These are phyloP conservation scores for Dothistroma septosporum DNA, from an alignment of 2,329 filamentous ascomycete genomes.

Conservation along the genomic window DNA sequence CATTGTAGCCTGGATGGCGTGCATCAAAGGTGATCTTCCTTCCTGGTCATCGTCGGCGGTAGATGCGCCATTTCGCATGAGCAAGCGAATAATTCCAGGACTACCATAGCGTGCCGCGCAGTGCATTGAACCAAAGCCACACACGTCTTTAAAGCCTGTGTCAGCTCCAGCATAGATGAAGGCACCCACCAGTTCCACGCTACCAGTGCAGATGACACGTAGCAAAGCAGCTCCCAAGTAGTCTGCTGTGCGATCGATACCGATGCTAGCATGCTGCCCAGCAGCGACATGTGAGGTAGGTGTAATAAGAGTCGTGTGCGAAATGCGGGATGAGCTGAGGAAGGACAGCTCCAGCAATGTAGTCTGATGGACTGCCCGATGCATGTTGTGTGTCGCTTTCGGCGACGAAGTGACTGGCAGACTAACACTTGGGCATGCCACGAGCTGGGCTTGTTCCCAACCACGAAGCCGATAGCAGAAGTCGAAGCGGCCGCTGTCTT, in stretches of 20 bases:
- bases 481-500: constrained; percentile 13
- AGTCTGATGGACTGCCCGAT: neutral
- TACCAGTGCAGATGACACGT: constrained; percentile 8
- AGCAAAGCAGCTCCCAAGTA: constrained; percentile 5
- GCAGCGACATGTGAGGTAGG: neutral
- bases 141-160: neutral
- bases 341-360: neutral
- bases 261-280: neutral
- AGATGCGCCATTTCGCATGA: constrained; percentile 2
- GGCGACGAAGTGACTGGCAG: neutral
- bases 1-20: neutral
- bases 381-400: neutral
- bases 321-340: neutral
- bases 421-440: constrained; percentile 4
- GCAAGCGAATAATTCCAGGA: constrained; percentile 1
- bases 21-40: constrained; percentile 1
- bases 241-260: neutral
- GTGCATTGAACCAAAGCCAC: constrained; percentile 10
- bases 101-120: constrained; percentile 7
- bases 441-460: constrained; percentile 22
- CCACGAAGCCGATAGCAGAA: constrained; percentile 21
- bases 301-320: neutral
- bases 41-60: neutral
- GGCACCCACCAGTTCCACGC: constrained; percentile 1
- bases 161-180: constrained; percentile 7